Evolutionary conservation across 371 early-diverging fungal genomes (phyloP), one percentile per base, ranked within the genome.

Genomic region (Mortierella sp.): DNA sequence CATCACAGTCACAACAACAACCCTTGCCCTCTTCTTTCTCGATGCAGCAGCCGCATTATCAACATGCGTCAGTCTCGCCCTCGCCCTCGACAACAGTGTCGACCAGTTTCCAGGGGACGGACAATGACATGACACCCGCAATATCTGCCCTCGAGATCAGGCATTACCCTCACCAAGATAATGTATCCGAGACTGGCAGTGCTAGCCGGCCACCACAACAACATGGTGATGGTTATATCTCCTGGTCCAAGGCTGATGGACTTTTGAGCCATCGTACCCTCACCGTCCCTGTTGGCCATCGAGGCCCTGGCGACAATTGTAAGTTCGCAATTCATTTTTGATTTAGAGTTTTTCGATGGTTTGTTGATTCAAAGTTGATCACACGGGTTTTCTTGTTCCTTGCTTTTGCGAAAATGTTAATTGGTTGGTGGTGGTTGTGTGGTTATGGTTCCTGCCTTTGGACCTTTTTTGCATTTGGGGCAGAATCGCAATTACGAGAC

Each of bases 221-320:
- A 31, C 66, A 43, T 29, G 29, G 22, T 31, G n/a, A 14, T 5
- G 40, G 5, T 53, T 40, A 45, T 29, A 9, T 29, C 8, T 14
- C 26, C 1, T 66, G 70, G 73, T 10, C 26, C 41, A 79, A 71
- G 45, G 47, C 75, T 3, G 69, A 77, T 24, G 48, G 58, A 0
- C 34, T 40, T 6, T 64, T 55, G 31, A 66, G 45, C 31, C 66
- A 65, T 64, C 66, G 69, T 9, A 64, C 73, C 19, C 50, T 67
- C 2, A 44, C 65, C 14, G 50, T 61, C 9, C 64, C 75, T n/a
- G 34, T 52, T 9, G 50, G n/a, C 14, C 37, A 44, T 22, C 13
- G 14, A 8, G 39, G 2, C 9, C 31, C 9, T 14, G 31, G 24
- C 37, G 66, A 66, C 44, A 31, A 68, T 50, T 50, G 74, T 52